These are phyloP conservation scores for Nemania abortiva DNA, from an alignment of 2,329 filamentous ascomycete species.

Conservation along the genomic window DNA sequence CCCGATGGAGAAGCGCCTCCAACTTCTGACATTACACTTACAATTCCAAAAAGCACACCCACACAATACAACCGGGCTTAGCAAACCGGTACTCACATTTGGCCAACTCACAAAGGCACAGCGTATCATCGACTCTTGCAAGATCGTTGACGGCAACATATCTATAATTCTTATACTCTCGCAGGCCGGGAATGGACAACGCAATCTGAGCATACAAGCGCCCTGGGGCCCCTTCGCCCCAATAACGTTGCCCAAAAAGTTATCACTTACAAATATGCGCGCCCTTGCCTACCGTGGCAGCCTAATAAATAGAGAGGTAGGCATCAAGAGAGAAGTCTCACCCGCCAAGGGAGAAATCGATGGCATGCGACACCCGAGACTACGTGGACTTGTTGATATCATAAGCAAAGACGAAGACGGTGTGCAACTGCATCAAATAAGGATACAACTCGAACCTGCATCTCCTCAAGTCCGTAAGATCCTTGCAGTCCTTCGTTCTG, in stretches of 20 bases:
- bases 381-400: conserved; percentile 73
- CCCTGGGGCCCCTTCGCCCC: conserved; percentile 80
- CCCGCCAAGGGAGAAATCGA: conserved; percentile 62
- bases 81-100: conserved; percentile 59
- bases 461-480: conserved; percentile 72
- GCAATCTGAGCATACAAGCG: conserved; percentile 78
- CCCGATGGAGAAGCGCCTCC: conserved; percentile 73
- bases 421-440: conserved; percentile 72
- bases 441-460: conserved; percentile 74
- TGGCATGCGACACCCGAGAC: conserved; percentile 69
- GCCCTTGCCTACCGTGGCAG: conserved; percentile 69
- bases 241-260: conserved; percentile 68
- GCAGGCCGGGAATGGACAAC: conserved; percentile 71
- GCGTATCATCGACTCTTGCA: conserved; percentile 79
- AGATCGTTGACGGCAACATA: conserved; percentile 73
- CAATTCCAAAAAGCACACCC: conserved; percentile 51
- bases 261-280: conserved; percentile 70
- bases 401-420: conserved; percentile 71
- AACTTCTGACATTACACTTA: conserved; percentile 73
- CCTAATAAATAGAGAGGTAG: conserved; percentile 64
- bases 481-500: conserved; percentile 72
- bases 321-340: conserved; percentile 60
- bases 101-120: conserved; percentile 70
- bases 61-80: conserved; percentile 46
- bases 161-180: conserved; percentile 78